Evolutionary conservation across 192 early-diverging fungal species (phyloP).

Genomic region (Linderina pennispora): DNA sequence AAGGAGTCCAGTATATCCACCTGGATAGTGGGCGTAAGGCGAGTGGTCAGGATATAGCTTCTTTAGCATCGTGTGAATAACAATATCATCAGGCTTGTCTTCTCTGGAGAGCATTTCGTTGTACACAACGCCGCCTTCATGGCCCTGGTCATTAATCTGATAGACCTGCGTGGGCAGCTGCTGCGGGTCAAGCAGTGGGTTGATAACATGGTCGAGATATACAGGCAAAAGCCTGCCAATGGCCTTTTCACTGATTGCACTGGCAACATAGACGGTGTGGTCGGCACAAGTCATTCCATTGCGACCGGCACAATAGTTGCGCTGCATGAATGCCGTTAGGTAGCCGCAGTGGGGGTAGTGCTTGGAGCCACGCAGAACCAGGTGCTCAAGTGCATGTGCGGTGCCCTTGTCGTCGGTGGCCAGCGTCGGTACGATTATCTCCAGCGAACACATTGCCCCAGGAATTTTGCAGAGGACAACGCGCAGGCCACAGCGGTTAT

Average conservation of each 20-base stretch:
- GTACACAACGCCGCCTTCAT: conserved; percentile 63
- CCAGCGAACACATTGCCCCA: conserved; percentile 52
- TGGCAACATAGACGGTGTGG: conserved; percentile 59
- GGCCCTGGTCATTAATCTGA: conserved; percentile 56
- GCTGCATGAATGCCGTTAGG: conserved; percentile 56
- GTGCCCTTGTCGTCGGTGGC: conserved; percentile 53
- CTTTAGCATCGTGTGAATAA: background rate
- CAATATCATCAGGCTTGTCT: conserved; percentile 57
- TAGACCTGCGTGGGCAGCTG: conserved; percentile 66
- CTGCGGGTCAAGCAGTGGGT: conserved; percentile 52
- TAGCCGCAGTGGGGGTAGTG: conserved; percentile 53
- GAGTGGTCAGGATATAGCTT: conserved; percentile 33
- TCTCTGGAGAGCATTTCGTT: conserved; percentile 64
- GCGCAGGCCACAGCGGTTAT: conserved; percentile 29
- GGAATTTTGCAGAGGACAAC: conserved; percentile 52
- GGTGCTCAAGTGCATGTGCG: conserved; percentile 65
- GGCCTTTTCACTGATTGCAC: conserved; percentile 51
- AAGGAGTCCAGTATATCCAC: conserved; percentile 62
- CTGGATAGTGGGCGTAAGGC: conserved; percentile 65
- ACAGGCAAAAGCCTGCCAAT: conserved; percentile 61
- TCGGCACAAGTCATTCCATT: conserved; percentile 49
- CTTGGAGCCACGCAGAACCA: conserved; percentile 70
- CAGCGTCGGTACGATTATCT: conserved; percentile 63
- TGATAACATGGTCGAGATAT: conserved; percentile 64
- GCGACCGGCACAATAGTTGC: conserved; percentile 56